A percentile compares a stretch with the other conserved stretches of the same genome.
Evolutionary conservation across 257 asterid genomes (phyloP).

Genomic region (Solanum chiquidenum): DNA sequence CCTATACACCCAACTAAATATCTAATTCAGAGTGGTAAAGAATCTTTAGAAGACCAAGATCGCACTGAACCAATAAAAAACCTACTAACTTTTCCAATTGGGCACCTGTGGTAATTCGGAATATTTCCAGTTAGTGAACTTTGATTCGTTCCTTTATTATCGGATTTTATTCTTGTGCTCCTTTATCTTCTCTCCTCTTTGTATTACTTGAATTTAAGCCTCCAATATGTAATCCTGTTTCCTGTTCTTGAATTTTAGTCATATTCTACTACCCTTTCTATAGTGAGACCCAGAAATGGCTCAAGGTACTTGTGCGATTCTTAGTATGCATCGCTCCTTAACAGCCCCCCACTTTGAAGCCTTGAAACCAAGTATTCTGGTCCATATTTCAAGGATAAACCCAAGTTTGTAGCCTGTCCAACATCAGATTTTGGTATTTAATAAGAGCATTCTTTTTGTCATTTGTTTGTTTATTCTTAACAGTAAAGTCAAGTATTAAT

Average conservation of each 20-base stretch:
- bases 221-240: background rate
- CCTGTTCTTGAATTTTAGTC: background rate
- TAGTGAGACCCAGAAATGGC: background rate
- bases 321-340: background rate
- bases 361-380: background rate
- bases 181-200: background rate
- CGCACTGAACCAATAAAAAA: background rate
- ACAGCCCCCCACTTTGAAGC: background rate
- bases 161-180: background rate
- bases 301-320: background rate
- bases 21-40: background rate
- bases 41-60: background rate
- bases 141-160: background rate
- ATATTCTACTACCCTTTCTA: background rate
- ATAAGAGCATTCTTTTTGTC: background rate
- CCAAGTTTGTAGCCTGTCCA: background rate
- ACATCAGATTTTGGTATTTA: background rate
- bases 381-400: background rate
- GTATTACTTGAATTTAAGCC: background rate
- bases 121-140: background rate
- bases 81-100: background rate
- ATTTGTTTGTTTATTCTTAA: background rate
- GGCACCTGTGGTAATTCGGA: background rate
- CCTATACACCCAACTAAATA: background rate
- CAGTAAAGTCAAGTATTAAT: background rate